These are phyloP conservation scores for Nyssa sinensis DNA, from an alignment of 148 eudicot genomes.

Conservation along the genomic window DNA sequence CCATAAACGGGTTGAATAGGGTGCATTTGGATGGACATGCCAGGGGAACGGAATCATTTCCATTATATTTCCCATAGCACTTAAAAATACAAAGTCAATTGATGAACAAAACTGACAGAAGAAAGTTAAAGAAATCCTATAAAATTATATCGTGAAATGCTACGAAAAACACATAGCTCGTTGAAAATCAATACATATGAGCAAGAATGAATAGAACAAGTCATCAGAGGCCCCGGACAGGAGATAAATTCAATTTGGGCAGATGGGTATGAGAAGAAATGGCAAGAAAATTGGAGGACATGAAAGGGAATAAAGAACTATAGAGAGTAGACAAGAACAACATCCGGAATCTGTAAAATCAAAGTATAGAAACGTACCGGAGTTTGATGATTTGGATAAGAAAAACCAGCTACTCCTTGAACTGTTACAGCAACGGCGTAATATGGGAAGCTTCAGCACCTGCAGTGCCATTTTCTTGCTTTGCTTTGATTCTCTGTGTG, in stretches of 20 bases:
- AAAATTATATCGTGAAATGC: neutral
- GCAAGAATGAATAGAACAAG: neutral
- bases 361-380: constrained; percentile 23
- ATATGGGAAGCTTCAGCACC: constrained; percentile 41
- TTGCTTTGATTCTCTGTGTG: neutral
- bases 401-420: constrained; percentile 17
- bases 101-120: neutral
- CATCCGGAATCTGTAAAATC: no score
- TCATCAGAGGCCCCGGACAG: neutral
- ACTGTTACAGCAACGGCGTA: constrained; percentile 15
- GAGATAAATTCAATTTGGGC: neutral
- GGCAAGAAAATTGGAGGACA: neutral
- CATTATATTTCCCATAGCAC: neutral
- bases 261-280: constrained; percentile 3
- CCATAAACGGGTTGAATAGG: neutral
- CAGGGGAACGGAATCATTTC: neutral
- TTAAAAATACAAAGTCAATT: neutral
- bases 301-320: neutral
- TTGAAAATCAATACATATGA: neutral
- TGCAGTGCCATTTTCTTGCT: constrained; percentile 36
- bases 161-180: neutral
- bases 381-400: constrained; percentile 21
- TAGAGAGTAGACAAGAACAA: no score
- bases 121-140: neutral
- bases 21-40: neutral